Conservation (phyloP, 78 protist genomes). For the Polysphondylium violaceum region DNA sequence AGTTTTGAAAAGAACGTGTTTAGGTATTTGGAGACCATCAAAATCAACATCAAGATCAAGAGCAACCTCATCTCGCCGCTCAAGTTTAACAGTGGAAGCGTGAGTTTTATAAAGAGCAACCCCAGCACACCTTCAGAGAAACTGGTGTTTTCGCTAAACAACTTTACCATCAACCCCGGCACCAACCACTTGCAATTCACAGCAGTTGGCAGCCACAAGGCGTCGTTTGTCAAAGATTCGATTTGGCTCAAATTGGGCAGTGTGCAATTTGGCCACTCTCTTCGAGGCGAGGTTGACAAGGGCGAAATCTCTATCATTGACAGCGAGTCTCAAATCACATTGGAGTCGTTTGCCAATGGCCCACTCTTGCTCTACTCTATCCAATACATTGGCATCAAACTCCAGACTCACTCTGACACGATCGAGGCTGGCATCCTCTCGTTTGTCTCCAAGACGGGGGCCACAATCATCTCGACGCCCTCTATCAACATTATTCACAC, state of each 20-base stretch:
- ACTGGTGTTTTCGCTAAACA: constrained; percentile 8
- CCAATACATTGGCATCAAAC: constrained; percentile 57
- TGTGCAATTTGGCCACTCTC: constrained; percentile 39
- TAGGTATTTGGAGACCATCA: constrained; percentile 59
- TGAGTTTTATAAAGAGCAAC: constrained; percentile 10
- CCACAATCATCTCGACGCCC: constrained; percentile 38
- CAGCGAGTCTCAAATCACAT: constrained; percentile 30
- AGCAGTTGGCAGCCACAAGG: constrained; percentile 10
- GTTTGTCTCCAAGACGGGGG: constrained; percentile 37
- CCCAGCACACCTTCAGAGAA: constrained; percentile 12
- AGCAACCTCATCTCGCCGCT: constrained; percentile 22
- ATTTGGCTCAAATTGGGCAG: constrained; percentile 38
- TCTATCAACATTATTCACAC: neutral
- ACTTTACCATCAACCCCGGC: constrained; percentile 54
- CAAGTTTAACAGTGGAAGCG: constrained; percentile 4
- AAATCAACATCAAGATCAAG: constrained; percentile 17
- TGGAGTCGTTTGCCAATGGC: constrained; percentile 54
- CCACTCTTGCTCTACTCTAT: constrained; percentile 36
- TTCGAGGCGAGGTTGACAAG: constrained; percentile 3
- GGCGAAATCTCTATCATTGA: constrained; percentile 38
- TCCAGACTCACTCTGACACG: constrained; percentile 45
- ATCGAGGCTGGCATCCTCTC: constrained; percentile 59
- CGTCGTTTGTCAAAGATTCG: constrained; percentile 61
- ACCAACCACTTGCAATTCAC: constrained; percentile 29
- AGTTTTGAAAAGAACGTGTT: neutral